phyloP scores from a whole-genome alignment of 129 eudicot genomes.

The Artemisia argyi region DNA sequence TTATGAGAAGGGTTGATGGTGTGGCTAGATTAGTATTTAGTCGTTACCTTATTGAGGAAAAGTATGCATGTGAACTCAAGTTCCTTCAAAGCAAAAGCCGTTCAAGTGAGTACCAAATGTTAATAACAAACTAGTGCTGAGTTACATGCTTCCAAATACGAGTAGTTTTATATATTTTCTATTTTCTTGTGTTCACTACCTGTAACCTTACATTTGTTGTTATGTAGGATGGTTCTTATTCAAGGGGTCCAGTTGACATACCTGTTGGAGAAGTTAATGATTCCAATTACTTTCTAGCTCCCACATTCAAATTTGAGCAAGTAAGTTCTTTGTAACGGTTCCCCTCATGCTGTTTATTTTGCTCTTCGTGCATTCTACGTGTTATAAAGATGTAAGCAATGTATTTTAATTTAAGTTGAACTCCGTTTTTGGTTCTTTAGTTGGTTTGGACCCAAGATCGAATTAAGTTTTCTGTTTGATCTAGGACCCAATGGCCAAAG shows the following conservation, averaged over 20 bases:
- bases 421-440: not conserved
- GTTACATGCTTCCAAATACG: not conserved
- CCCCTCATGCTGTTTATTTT: not conserved
- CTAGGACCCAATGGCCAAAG: not conserved
- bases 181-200: not conserved
- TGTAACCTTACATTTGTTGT: slow-evolving; percentile 5
- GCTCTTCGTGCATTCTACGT: not conserved
- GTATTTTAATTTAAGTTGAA: not conserved
- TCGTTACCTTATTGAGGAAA: not conserved
- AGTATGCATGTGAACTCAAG: too few relatives aligned
- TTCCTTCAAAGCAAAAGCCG: too few relatives aligned
- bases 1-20: not conserved
- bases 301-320: slow-evolving; percentile 93
- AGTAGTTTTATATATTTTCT: not conserved
- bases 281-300: slow-evolving; percentile 67
- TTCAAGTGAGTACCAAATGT: not conserved
- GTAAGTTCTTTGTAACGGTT: slow-evolving; percentile 45
- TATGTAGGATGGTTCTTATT: slow-evolving; percentile 96
- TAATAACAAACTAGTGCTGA: not conserved
- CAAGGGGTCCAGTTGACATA: slow-evolving; percentile 94
- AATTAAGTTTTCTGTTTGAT: not conserved
- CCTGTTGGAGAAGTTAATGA: slow-evolving; percentile 76
- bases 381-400: not conserved
- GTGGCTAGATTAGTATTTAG: slow-evolving; percentile 21
- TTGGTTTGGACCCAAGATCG: not conserved